Evolutionary conservation across 306 rosid species (phyloP), one percentile per base, ranked within the genome.

Genomic region (Quercus parvula): DNA sequence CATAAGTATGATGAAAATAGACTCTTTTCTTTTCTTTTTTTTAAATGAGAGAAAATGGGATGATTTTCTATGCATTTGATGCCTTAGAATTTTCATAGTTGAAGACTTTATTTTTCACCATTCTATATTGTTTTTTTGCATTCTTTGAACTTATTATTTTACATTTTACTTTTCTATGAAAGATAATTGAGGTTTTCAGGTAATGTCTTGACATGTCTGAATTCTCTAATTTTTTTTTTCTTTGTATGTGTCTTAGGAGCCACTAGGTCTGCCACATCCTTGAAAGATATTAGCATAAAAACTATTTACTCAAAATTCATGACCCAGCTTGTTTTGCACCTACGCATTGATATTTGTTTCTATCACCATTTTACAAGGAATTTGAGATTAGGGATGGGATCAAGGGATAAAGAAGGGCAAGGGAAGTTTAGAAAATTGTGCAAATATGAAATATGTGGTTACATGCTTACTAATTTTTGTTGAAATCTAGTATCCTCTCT

Each of bases 261-360:
- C 51, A 93, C 96, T 67, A 75, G 80, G 52, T 82, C 86, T 83
- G 88, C 94, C 52, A 81, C 90, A 72, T 85, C 89, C 75, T 81
- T 92, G 90, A 84, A 90, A 56, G 85, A 92, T 83, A 38, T 68
- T 90, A 77, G 88, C 99, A n/a, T 92, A 97, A 22, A 98, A 95
- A 83, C 80, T 95, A 51, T 81, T 95, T 79, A 92, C 96, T 56
- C 83, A 31, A 31, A 92, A 87, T 84, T 82, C 76, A 70, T 88
- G 84, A 91, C 56, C 35, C 57, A 70, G 57, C 38, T 38, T n/a
- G 22, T 2, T 63, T 28, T 35, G 1, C 22, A 17, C n/a, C 71
- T 17, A 66, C 0, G 24, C 66, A 59, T 24, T 22, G 12, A 6
- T 57, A 7, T 57, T 46, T 46, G 28, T 28, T 63, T 33, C 22